Base-by-base conservation (phyloP, 2,329 filamentous ascomycete genomes). In the Monosporascus sp. region DNA sequence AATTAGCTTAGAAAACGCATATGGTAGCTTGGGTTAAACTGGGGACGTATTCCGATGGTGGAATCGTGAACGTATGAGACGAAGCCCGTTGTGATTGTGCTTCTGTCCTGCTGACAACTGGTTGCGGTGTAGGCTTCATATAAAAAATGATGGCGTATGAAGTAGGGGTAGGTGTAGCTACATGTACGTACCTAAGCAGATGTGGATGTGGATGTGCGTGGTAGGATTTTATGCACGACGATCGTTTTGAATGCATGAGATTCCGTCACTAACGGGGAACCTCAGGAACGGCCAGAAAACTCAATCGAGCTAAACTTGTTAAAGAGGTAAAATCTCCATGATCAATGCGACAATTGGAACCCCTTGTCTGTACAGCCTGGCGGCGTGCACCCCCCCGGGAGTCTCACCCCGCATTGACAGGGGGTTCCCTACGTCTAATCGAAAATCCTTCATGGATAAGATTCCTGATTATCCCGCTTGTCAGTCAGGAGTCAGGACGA, bases 251-350 rank as follows among this genome's bases (percentile, higher is more conserved):
- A 60, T 63, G 62, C 60, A 62, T 41, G 53, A 54, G 52, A 62
- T 67, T 66, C 62, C 64, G 64, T 66, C 63, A 65, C 61, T 57
- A 54, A 58, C 57, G 58, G 57, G 57, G 57, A 58, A 57, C 55
- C 59, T 59, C 59, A 60, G 59, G 57, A 59, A 60, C 59, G 47
- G 43, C 50, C 46, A 38, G 54, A 57, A 59, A 52, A 37, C 17
- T 48, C 3, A 25, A 36, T n/a, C 20, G 31, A 24, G 27, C 27
- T 17, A 18, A 18, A 15, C 27, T 25, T 50, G 43, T 24, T n/a
- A 20, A 25, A 36, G 35, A n/a, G n/a, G 27, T 47, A 49, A n/a
- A 35, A 31, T 31, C 27, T 31, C 9, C 27, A 31, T 31, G 9
- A 9, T 31, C 27, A 31, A 31, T 9, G 9, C 9, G 27, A 31